Evolutionary conservation across 257 asterid species (phyloP), one percentile per base, ranked within the genome.

Genomic region (Mitragyna speciosa): DNA sequence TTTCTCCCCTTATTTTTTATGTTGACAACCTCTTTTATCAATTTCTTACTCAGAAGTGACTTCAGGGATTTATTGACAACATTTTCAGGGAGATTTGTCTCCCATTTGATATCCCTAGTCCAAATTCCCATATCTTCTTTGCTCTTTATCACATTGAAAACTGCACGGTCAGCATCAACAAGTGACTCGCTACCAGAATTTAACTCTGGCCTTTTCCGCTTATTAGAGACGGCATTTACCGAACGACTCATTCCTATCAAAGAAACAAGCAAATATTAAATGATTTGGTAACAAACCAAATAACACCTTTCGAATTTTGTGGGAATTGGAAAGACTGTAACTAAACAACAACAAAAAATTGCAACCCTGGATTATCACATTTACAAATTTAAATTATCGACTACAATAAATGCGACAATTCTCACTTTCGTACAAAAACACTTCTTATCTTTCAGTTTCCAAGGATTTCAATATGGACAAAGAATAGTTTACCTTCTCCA

Each of bases 1-100:
- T 88, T 89, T 64, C 70, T 84, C 10, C 78, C 82, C 83, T 83
- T 88, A 64, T 81, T 82, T 54, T 86, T 84, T 70, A 86, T 76
- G 88, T 86, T 88, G 10, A 78, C 81, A 17, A 93, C 93, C 72
- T 84, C 89, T 81, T 90, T 89, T 19, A 93, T 85, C 84, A 88
- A 70, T 1, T 75, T 72, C 67, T 84, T 86, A 1, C 65, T 71
- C 70, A 70, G 0, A 73, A 93, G 82, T 0, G 91, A 76, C 33
- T 80, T 85, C 75, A 89, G 47, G 22, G 88, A 78, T 80, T 88
- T 93, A 71, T 30, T 82, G 26, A 89, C 80, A 3, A 77, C 51
- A 16, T 36, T 45, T 0, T 83, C 87, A 6, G 84, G 33, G 11
- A 90, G 77, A 17, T 85, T 86, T 28, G 80, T 59, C 72, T 87